Base-by-base conservation (phyloP, 169 alveolate species). In the Besnoitia besnoiti region DNA sequence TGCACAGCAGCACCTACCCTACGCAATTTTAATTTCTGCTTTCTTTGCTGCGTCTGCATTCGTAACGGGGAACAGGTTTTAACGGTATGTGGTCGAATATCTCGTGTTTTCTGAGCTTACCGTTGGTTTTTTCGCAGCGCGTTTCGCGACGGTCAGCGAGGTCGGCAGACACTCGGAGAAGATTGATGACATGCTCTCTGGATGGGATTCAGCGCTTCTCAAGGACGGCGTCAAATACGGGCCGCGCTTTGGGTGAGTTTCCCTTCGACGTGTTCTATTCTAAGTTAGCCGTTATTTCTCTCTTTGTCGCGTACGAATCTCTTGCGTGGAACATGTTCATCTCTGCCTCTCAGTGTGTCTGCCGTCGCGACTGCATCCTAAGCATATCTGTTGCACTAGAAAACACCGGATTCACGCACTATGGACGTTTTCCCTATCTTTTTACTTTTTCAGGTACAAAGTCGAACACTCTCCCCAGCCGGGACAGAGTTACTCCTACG, bases 201-300 rank as follows among this genome's bases (percentile, higher is more conserved):
- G 96, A 2, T 95, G 93, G 89, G 96, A 95, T 5, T 55, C 90
- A 0, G 96, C 95, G 27, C 49, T 93, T 30, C 76, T 93, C 44
- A 90, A 91, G 79, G 96, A 95, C 55, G 96, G 96, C 2, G 93
- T 95, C 42, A 89, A 92, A 27, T 94, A 94, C 88, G 96, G 96
- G 19, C 95, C 96, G 1, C 90, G 94, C n/a, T 90, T 85, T 44
- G 95, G 95, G 77, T 93, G 67, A 21, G 92, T 67, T 7, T 67
- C 37, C 10, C 77, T n/a, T 61, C 37, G 14, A 50, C 62, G 62
- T 10, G 77, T n/a, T 61, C 10, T 27, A 8, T 27, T 14, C 37
- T 27, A 49, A 49, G 7, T 49, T 49, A 7, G 59, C 16, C 24
- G 59, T 49, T 49, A 7, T 49, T 49, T 16, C 16, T 49, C 59